Evolutionary conservation across 2,329 filamentous ascomycete genomes (phyloP), one percentile per base, ranked within the genome.

Genomic region (Fusarium sp.): DNA sequence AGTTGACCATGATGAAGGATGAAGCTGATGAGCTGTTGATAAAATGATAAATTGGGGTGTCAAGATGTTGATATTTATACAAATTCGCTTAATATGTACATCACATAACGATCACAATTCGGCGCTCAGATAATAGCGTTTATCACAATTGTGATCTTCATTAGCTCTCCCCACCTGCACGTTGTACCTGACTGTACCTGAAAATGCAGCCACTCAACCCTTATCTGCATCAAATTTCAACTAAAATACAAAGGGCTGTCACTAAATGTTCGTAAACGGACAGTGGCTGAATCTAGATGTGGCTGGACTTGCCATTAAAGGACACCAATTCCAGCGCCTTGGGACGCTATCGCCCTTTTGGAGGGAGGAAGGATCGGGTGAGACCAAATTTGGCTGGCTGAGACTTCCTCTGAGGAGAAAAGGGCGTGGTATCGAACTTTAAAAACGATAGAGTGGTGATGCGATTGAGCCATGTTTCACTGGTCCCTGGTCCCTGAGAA

Each of bases 131-230:
- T 30, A 24, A 41, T 25, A 9, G 18, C 16, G 22, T 18, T 20
- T 8, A 16, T 22, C 7, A 25, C 48, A 24, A 66, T 66, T 66
- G 16, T 7, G 63, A 66, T 61, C 47, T 45, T 22, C 61, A 34
- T 22, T 27, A 29, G 27, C 13, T 34, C 41, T 24, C 53, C 47
- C 41, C 61, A 60, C 54, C 10, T 1, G 46, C 47, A 6, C 25
- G 44, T 18, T 1, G 46, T 52, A 2, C 32, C 51, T 52, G 41
- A 10, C 40, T 30, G 40, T 47, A 18, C 46, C 53, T 52, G 29
- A 27, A 46, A 24, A 40, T 42, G 7, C n/a, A 16, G 30, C 18
- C 6, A n/a, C 24, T 22, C 16, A 20, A 40, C 13, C 42, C n/a
- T 24, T 48, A 29, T 25, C 2, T 29, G 8, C 13, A 14, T 14